phyloP scores from a whole-genome alignment of 352 stramenopile species.

The Phytophthora brassicae region DNA sequence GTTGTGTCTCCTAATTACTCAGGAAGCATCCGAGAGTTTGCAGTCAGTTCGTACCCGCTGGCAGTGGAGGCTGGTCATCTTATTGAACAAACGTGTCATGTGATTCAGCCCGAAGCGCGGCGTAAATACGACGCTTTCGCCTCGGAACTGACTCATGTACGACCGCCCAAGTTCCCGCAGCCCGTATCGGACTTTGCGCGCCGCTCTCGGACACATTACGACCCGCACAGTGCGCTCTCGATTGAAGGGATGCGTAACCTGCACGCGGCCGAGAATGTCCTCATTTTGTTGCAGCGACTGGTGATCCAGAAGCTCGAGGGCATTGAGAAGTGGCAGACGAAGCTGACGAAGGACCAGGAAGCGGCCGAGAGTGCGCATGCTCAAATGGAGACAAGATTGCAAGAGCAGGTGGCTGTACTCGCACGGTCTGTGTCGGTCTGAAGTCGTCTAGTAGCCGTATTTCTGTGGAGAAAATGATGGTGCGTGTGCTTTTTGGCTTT shows the following conservation, averaged over 20 bases:
- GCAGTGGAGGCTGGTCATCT: conserved; percentile 76
- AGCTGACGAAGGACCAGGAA: conserved; percentile 66
- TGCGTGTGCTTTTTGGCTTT: conserved; percentile 35
- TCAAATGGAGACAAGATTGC: conserved; percentile 62
- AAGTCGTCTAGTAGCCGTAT: conserved; percentile 28
- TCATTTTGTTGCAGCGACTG: conserved; percentile 81
- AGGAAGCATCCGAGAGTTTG: conserved; percentile 74
- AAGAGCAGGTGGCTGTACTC: conserved; percentile 68
- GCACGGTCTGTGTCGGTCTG: conserved; percentile 54
- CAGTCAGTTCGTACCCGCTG: conserved; percentile 67
- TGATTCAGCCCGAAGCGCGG: conserved; percentile 75
- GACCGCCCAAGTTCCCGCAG: conserved; percentile 65
- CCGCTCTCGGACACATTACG: conserved; percentile 49
- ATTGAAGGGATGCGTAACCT: conserved; percentile 82
- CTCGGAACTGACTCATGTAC: conserved; percentile 46
- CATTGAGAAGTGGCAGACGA: conserved; percentile 75
- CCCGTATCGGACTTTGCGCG: conserved; percentile 62
- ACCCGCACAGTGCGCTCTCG: conserved; percentile 57
- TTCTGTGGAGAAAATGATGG: conserved; percentile 27
- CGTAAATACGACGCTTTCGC: conserved; percentile 74
- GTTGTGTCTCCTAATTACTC: conserved; percentile 77
- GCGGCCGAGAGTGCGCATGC: conserved; percentile 55
- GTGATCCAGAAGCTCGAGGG: conserved; percentile 83
- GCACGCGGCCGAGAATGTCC: conserved; percentile 73
- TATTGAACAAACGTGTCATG: conserved; percentile 66